Percentiles rank a stretch among this genome's conserved stretches.
Evolutionary conservation across 2,329 filamentous ascomycete species (phyloP).

Genomic region (Cadophora luteo-olivacea): DNA sequence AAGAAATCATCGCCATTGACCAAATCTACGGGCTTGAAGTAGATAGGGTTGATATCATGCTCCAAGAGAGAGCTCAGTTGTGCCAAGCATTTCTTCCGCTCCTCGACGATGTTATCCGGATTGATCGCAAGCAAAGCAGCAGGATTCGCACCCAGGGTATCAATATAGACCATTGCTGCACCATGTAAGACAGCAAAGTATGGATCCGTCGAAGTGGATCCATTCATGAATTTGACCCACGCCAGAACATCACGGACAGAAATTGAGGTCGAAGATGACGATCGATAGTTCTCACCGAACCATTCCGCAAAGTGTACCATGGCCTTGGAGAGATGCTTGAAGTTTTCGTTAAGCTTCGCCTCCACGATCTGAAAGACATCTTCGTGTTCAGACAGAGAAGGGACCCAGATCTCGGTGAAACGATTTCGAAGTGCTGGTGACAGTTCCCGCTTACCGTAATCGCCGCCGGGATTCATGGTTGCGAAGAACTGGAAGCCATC

Average conservation of each 20-base stretch:
- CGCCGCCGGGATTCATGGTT: slow-evolving; percentile 98
- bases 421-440: slow-evolving; percentile 94
- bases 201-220: slow-evolving; percentile 48
- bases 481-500: slow-evolving; percentile 94
- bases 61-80: slow-evolving; percentile 73
- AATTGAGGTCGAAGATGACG: slow-evolving; percentile 75
- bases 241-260: slow-evolving; percentile 92
- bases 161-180: slow-evolving; percentile 93
- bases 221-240: slow-evolving; percentile 93
- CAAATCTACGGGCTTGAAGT: slow-evolving; percentile 68
- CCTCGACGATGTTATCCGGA: slow-evolving; percentile 70
- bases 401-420: slow-evolving; percentile 99
- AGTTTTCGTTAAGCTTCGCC: slow-evolving; percentile 69
- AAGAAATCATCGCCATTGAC: slow-evolving; percentile 59
- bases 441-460: slow-evolving; percentile 97
- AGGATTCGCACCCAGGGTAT: slow-evolving; percentile 93
- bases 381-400: slow-evolving; percentile 80
- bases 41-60: slow-evolving; percentile 68
- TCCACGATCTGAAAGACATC: slow-evolving; percentile 88
- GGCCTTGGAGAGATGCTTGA: slow-evolving; percentile 64
- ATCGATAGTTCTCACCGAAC: slow-evolving; percentile 86
- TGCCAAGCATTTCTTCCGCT: slow-evolving; percentile 75
- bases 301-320: slow-evolving; percentile 91
- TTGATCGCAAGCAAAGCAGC: slow-evolving; percentile 82
- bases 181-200: slow-evolving; percentile 74